Percentiles rank a stretch among this genome's conserved stretches.
These are phyloP conservation scores for Fusarium sp. DNA, from an alignment of 2,329 filamentous ascomycete species.

Conservation along the genomic window DNA sequence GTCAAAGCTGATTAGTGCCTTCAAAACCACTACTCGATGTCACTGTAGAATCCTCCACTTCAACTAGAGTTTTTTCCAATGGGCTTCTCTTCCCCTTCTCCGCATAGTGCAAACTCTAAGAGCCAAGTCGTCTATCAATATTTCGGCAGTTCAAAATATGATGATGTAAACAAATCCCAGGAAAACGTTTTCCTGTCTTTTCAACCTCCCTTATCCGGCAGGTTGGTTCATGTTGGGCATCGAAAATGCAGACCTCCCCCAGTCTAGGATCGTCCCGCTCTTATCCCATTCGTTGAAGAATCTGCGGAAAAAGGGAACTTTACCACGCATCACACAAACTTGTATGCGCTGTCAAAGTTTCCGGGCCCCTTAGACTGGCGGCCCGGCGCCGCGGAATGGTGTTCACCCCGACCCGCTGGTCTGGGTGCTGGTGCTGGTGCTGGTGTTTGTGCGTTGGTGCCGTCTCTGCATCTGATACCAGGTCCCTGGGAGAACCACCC, in stretches of 20 bases:
- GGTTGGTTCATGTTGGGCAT: constrained; percentile 42
- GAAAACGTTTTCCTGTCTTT: constrained; percentile 23
- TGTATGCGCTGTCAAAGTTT: constrained; percentile 34
- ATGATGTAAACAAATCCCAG: constrained; percentile 4
- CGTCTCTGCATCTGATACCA: constrained; percentile 34
- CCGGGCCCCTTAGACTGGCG: constrained; percentile 24
- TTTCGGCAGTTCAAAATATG: constrained; percentile 30
- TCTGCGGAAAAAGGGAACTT: constrained; percentile 7
- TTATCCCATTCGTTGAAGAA: constrained; percentile 30
- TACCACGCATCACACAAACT: constrained; percentile 16
- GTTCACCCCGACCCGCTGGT: constrained; percentile 33
- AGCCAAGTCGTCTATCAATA: constrained; percentile 22
- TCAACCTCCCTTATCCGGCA: constrained; percentile 25
- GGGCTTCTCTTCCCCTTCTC: constrained; percentile 8
- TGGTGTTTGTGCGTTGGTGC: constrained; percentile 30
- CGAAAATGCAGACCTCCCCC: constrained; percentile 23
- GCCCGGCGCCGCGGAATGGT: constrained; percentile 42
- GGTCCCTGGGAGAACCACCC: constrained; percentile 33
- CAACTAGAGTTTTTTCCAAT: background rate
- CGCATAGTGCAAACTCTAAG: constrained; percentile 21
- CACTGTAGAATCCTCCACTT: background rate
- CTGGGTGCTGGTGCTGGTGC: constrained; percentile 26
- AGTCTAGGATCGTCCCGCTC: constrained; percentile 27
- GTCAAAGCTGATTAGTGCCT: constrained; percentile 2
- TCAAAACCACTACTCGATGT: too few species aligned